phyloP scores from a whole-genome alignment of 176 grass and related monocot species.

The Chrysopogon serrulatus region DNA sequence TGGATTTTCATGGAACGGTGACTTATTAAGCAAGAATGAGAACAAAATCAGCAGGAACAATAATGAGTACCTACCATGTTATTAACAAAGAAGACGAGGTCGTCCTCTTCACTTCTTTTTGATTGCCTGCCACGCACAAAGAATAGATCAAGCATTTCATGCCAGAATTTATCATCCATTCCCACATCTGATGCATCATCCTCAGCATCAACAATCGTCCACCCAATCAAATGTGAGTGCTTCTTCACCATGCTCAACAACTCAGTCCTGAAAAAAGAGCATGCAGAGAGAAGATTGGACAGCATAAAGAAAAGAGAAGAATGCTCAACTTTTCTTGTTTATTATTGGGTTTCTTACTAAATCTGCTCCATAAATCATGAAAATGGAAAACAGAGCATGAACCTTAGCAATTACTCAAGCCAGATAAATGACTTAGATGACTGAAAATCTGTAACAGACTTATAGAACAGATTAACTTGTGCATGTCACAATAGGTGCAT shows the following conservation, averaged over 20 bases:
- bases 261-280: conserved; percentile 40
- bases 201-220: conserved; percentile 48
- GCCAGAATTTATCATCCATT: conserved; percentile 82
- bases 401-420: neutral
- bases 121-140: conserved; percentile 58
- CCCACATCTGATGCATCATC: conserved; percentile 47
- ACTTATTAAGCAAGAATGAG: neutral
- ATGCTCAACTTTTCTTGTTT: neutral
- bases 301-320: neutral
- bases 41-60: neutral
- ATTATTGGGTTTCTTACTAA: neutral
- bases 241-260: conserved; percentile 92
- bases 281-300: neutral
- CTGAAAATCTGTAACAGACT: neutral
- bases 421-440: neutral
- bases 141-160: conserved; percentile 90
- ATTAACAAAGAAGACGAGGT: conserved; percentile 95
- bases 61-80: conserved; percentile 61
- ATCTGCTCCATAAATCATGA: neutral
- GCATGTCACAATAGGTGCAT: neutral
- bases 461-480: neutral
- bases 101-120: conserved; percentile 80
- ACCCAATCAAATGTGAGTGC: conserved; percentile 75
- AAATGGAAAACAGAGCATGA: neutral
- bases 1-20: neutral